phyloP scores from a whole-genome alignment of 345 rosid species.

The Sapria himalayana region DNA sequence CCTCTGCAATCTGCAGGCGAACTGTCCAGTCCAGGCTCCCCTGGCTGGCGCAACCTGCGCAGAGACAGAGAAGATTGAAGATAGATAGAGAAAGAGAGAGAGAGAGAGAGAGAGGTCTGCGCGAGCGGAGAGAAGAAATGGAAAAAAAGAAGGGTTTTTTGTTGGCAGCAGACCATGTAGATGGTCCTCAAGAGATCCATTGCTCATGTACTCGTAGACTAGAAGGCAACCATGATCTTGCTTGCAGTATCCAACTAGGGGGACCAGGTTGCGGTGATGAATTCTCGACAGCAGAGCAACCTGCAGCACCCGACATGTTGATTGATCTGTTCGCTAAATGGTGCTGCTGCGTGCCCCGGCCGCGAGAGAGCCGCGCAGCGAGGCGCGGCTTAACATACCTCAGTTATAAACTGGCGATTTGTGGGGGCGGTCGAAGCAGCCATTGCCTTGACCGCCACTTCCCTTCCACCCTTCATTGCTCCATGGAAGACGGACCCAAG shows the following conservation, averaged over 20 bases:
- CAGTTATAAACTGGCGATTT: slow-evolving; percentile 81
- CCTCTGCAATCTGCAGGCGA: slow-evolving; percentile 68
- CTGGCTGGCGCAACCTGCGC: slow-evolving; percentile 37
- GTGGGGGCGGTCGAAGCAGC: slow-evolving; percentile 43
- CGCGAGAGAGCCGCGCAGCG: too few relatives aligned
- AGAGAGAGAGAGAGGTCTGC: slow-evolving; percentile 1
- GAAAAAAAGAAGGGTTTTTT: neutral
- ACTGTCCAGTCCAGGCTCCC: slow-evolving; percentile 48
- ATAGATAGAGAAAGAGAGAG: slow-evolving; percentile 2
- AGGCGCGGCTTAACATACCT: too few relatives aligned
- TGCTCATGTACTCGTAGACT: slow-evolving; percentile 95
- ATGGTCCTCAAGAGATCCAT: slow-evolving; percentile 71
- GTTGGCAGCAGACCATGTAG: slow-evolving; percentile 35
- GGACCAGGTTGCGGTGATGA: slow-evolving; percentile 92
- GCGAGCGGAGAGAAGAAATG: too few relatives aligned
- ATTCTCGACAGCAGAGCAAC: slow-evolving; percentile 87
- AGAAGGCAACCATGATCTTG: slow-evolving; percentile 50
- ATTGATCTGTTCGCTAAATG: too few relatives aligned
- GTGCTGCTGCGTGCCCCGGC: too few relatives aligned
- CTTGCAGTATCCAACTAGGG: slow-evolving; percentile 85
- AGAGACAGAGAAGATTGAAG: slow-evolving; percentile 1
- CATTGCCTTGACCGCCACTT: slow-evolving; percentile 78
- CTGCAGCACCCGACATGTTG: slow-evolving; percentile 15
- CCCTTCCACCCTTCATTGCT: slow-evolving; percentile 86
- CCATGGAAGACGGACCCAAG: slow-evolving; percentile 87